phyloP scores from a whole-genome alignment of 2,329 filamentous ascomycete species.

The Ramularia collo-cygni region DNA sequence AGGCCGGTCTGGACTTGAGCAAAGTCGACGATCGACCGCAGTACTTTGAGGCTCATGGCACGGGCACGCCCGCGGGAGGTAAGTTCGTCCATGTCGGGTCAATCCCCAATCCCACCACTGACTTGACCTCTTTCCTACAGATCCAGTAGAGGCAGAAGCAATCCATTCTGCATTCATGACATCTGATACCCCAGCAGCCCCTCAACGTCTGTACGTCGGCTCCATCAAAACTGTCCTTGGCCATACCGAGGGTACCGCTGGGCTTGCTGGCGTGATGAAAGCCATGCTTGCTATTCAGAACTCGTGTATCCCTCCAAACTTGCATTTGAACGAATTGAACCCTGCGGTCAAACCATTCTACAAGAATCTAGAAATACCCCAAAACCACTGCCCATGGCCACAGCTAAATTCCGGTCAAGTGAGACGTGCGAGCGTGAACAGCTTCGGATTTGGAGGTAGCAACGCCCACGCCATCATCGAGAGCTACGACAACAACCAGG shows the following conservation, averaged over 20 bases:
- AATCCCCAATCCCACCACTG: too few relatives aligned
- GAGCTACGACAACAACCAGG: constrained; percentile 4
- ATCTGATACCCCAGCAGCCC: background rate
- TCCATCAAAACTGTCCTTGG: constrained; percentile 34
- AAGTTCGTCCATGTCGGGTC: constrained; percentile 33
- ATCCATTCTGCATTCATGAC: constrained; percentile 1
- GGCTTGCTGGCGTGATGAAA: constrained; percentile 44
- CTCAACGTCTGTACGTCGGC: constrained; percentile 20
- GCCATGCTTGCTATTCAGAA: constrained; percentile 4
- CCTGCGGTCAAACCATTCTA: constrained; percentile 23
- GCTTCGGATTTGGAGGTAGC: constrained; percentile 22
- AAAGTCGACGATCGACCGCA: constrained; percentile 33
- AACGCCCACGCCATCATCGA: constrained; percentile 22
- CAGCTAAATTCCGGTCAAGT: constrained; percentile 3
- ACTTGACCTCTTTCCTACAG: constrained; percentile 26
- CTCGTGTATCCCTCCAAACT: constrained; percentile 13
- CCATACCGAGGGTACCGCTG: constrained; percentile 46
- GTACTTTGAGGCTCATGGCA: constrained; percentile 11
- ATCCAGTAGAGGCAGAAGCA: constrained; percentile 8
- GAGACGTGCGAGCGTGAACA: constrained; percentile 14
- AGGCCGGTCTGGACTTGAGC: constrained; percentile 40
- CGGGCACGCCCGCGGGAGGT: constrained; percentile 5
- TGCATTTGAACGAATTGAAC: constrained; percentile 19
- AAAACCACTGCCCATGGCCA: background rate
- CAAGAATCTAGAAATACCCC: constrained; percentile 13